Evolutionary conservation across 345 rosid species (phyloP), one percentile per base, ranked within the genome.

Genomic region (Balakata baccata): DNA sequence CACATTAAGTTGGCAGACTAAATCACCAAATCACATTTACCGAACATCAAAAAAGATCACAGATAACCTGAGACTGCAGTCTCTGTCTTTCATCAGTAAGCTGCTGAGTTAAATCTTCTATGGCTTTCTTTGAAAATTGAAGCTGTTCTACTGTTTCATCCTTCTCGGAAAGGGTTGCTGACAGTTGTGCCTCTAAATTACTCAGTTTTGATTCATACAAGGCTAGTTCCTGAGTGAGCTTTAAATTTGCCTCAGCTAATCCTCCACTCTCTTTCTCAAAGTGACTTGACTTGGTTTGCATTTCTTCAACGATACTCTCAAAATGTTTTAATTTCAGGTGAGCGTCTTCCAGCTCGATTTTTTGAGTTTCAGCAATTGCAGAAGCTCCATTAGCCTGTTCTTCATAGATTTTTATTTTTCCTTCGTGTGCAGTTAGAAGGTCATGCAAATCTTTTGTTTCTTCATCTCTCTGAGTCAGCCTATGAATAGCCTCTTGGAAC

Each of bases 201-300:
- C 74, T 77, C 76, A 85, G 79, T 84, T 89, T 86, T 54, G 90
- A 80, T 78, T 89, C 92, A 66, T 87, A 77, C 22, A 60, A 75
- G 22, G 97, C 93, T 64, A 93, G 79, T 77, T 93, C 93, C 81
- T 88, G 82, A 64, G 87, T 84, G 71, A 93, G 86, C 82, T 83
- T 89, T 82, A 93, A 73, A 83, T 96, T 96, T 70, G 87, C 85
- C 84, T 84, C 92, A 1, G 97, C 95, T 71, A 96, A 79, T 39
- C 81, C 97, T 68, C 82, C 91, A 49, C 84, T 90, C 79, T 89
- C 97, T 77, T 84, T 90, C 72, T 91, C 92, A 50, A 86, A 89
- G 73, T 80, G 85, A 25, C 77, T 79, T 38, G 90, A 89, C 80
- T 84, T 90, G 64, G 74, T 78, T 59, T 82, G 80, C 56, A 89